Evolutionary conservation across 345 rosid species (phyloP), one percentile per base, ranked within the genome.

Genomic region (Geranium brycei): DNA sequence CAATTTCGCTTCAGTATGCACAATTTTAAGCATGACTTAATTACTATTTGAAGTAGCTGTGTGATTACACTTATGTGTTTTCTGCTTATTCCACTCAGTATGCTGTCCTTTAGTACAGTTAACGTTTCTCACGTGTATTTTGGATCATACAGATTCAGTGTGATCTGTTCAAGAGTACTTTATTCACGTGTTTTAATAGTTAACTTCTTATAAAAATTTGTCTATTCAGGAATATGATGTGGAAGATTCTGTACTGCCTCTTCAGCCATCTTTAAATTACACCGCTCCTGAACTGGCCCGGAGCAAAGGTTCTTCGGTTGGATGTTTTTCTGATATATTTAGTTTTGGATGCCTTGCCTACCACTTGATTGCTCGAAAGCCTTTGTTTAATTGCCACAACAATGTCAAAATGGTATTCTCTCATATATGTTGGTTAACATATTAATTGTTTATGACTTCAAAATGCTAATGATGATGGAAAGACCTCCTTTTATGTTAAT

Each of bases 341-440:
- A 93, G 99, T 76, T 85, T 93, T 78, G 99, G 91, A 71, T 93
- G 99, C 66, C 81, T 93, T 70, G 91, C 91, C 47, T 93, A 83
- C 77, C 97, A 88, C 75, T 78, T 93, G 83, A 82, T 93, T 76
- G 80, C 95, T 69, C 82, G 77, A 74, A 90, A 88, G 80, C 97
- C 97, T 28, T 82, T 93, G 80, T 73, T 93, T 63, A 85, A 90
- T 72, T 93, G 97, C 83, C 84, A 90, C 74, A 93, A 93, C 80
- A 93, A 93, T 75, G 92, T 93, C 73, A 90, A 90, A 76, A 93
- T 90, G 97, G 98, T 92, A 89, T 35, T 35, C 5, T 35, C 41
- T 35, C 41, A 32, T 35, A 35, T 35, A 35, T 35, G 41, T 35
- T 35, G 41, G 41, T 35, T 35, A 35, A 35, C 10, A 35, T 35